Evolutionary conservation across 2,329 filamentous ascomycete species (phyloP), one percentile per base, ranked within the genome.

Genomic region (Xylariaceae sp.): DNA sequence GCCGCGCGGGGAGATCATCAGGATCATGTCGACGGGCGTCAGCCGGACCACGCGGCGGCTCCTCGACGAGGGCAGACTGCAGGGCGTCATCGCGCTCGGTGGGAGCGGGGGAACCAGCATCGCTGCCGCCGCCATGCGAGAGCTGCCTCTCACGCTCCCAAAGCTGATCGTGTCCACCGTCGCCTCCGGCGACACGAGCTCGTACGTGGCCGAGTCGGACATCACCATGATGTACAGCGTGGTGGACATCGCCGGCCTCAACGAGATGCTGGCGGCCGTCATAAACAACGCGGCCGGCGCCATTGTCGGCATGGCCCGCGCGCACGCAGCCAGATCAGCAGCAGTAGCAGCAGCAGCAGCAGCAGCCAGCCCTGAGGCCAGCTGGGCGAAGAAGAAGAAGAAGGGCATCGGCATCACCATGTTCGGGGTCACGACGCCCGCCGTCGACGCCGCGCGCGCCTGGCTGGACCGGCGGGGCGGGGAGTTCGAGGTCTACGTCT

Each of bases 341-440:
- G 42, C 8, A 15, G 26, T 5, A 22, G 32, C 6, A 39, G 42
- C 8, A 15, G 24, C 27, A n/a, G 27, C 27, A 6, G 27, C 27
- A 5, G 27, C 10, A 5, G 19, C 31, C 38, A 15, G 4, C 11
- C 21, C 12, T 7, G 22, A n/a, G 16, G 31, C 27, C n/a, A 41
- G 7, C 67, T 17, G 12, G 12, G 14, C 19, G 5, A 28, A 36
- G 32, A 25, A 21, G 19, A 31, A 24, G 13, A 39, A 64, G 45
- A 69, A 65, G 35, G 60, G 68, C 0, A 61, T 85, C 5, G 80
- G 70, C 0, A 70, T 84, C 16, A 83, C 80, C 2, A 85, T 85
- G 80, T 85, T 84, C 48, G 80, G 81, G 2, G 79, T 85, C 5
- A 86, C 81, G 0, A 85, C 80, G 0, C 77, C 79, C 0, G 73